Conservation (phyloP, 345 rosid species). For the Fremontodendron californicum region DNA sequence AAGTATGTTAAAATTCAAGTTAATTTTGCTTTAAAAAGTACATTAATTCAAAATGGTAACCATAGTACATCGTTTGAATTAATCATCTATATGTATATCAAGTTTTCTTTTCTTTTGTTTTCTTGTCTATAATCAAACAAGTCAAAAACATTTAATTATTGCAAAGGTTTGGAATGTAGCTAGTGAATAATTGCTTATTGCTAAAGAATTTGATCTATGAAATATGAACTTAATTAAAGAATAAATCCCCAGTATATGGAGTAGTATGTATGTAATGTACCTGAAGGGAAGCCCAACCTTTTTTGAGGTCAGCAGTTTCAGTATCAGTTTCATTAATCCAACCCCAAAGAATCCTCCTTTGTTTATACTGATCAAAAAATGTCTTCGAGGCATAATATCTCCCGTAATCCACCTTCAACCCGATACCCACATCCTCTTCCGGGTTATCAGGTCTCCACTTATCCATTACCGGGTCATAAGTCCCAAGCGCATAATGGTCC, state of each 20-base stretch:
- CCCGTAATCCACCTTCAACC: slow-evolving; percentile 74
- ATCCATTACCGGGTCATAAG: slow-evolving; percentile 49
- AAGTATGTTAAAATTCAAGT: background rate
- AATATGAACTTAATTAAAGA: too few species aligned
- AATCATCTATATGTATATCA: too few species aligned
- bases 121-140: background rate
- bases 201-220: too few species aligned
- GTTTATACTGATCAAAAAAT: slow-evolving; percentile 63
- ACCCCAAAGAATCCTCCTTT: slow-evolving; percentile 79
- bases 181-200: too few species aligned
- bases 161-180: too few species aligned
- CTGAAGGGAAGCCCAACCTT: slow-evolving; percentile 98
- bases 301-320: slow-evolving; percentile 53
- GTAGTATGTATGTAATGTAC: slow-evolving; percentile 22
- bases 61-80: too few species aligned
- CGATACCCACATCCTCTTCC: slow-evolving; percentile 72
- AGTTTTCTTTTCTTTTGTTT: too few species aligned
- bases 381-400: slow-evolving; percentile 86
- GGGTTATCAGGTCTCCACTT: slow-evolving; percentile 87
- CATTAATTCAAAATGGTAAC: too few species aligned
- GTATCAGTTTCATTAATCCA: slow-evolving; percentile 94
- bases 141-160: too few species aligned
- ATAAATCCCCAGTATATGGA: too few species aligned
- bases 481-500: slow-evolving; percentile 79
- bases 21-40: too few species aligned